Evolutionary conservation across 176 grass and related monocot genomes (phyloP).

Genomic region (Oryza meridionalis): DNA sequence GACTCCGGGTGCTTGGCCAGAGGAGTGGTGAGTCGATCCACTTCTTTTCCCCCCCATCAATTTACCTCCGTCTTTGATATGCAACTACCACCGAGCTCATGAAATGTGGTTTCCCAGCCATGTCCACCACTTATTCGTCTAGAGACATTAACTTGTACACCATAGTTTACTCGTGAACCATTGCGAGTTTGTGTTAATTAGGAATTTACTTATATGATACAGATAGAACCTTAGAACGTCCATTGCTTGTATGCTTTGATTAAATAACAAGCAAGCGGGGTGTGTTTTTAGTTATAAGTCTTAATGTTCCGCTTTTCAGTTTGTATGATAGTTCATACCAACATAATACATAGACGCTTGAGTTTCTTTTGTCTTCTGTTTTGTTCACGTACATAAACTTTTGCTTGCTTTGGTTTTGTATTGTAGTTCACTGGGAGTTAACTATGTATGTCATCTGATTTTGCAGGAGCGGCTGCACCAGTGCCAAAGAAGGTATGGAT

Average conservation of each 20-base stretch:
- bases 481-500: conserved; percentile 46
- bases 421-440: conserved; percentile 21
- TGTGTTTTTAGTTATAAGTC: neutral
- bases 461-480: conserved; percentile 42
- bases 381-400: neutral
- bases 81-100: neutral
- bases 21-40: conserved; percentile 54
- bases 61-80: neutral
- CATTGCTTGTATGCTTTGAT: neutral
- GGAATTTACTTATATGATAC: neutral
- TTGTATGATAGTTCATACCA: neutral
- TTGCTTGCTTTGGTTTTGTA: neutral
- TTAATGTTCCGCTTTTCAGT: neutral
- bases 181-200: neutral
- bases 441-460: conserved; percentile 29
- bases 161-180: neutral
- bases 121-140: neutral
- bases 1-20: conserved; percentile 67
- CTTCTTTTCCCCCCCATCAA: neutral
- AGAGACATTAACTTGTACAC: neutral
- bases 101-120: neutral
- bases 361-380: neutral
- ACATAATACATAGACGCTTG: conserved; percentile 1
- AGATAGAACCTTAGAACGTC: neutral
- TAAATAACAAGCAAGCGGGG: neutral